Evolutionary conservation across 805 yeast genomes (phyloP).

Genomic region (Sugiyamaella marilandica): DNA sequence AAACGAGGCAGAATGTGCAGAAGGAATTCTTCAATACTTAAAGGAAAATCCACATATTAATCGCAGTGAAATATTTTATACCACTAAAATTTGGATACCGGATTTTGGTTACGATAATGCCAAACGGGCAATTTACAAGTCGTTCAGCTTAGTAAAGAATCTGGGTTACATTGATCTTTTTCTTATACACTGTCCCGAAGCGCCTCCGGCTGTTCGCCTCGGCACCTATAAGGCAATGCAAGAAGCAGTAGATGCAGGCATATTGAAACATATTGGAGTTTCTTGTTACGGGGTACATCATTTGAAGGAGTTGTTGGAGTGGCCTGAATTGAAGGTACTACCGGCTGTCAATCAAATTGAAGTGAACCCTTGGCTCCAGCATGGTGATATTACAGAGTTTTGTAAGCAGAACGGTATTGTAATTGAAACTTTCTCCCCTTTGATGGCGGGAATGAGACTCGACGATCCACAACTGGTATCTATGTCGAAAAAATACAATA

Average conservation of each 20-base stretch:
- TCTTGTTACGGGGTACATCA: constrained; percentile 58
- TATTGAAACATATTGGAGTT: constrained; percentile 54
- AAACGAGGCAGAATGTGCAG: constrained; percentile 58
- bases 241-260: constrained; percentile 48
- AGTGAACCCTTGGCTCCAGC: constrained; percentile 77
- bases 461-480: constrained; percentile 47
- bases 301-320: constrained; percentile 46
- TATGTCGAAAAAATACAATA: constrained; percentile 52
- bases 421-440: constrained; percentile 77
- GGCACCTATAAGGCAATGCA: constrained; percentile 37
- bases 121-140: constrained; percentile 51
- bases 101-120: constrained; percentile 60
- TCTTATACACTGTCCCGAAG: constrained; percentile 53
- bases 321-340: constrained; percentile 43
- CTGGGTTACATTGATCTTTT: constrained; percentile 62
- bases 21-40: constrained; percentile 53
- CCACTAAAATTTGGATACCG: constrained; percentile 70
- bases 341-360: constrained; percentile 83
- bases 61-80: constrained; percentile 47
- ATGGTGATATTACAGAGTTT: constrained; percentile 57
- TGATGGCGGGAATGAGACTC: constrained; percentile 59
- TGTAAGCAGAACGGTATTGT: constrained; percentile 51
- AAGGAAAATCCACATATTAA: constrained; percentile 43
- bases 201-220: constrained; percentile 17
- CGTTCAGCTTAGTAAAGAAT: constrained; percentile 47